Evolutionary conservation across 169 alveolate genomes (phyloP).

Genomic region (Plasmodium inui): DNA sequence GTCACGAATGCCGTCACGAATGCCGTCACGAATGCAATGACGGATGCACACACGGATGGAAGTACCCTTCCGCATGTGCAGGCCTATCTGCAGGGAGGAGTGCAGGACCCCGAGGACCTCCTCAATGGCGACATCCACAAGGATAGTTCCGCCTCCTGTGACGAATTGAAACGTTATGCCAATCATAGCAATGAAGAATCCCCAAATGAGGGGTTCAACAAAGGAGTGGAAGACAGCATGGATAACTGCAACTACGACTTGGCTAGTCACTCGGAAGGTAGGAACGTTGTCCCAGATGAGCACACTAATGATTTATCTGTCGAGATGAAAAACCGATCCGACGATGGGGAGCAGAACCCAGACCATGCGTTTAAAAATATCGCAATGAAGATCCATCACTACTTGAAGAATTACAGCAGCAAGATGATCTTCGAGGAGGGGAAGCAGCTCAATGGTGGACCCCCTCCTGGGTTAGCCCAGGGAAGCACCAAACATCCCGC

Average conservation of each 20-base stretch:
- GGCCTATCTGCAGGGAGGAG: background rate
- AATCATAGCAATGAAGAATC: background rate
- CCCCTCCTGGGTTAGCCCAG: background rate
- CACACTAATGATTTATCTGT: background rate
- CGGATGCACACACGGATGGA: too few relatives aligned
- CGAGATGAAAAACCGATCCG: background rate
- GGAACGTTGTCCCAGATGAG: background rate
- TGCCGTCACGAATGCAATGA: too few relatives aligned
- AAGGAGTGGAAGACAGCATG: background rate
- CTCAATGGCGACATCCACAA: background rate
- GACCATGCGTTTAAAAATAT: constrained; percentile 5
- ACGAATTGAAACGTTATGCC: background rate
- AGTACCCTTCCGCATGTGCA: background rate
- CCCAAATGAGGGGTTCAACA: background rate
- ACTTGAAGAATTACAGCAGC: constrained; percentile 10
- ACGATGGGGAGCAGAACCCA: background rate
- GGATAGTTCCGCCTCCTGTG: background rate
- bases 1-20: too few relatives aligned
- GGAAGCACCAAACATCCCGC: background rate
- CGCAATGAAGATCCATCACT: constrained; percentile 8
- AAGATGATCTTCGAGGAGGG: background rate
- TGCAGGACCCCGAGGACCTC: background rate
- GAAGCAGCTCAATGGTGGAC: background rate
- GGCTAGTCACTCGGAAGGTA: background rate
- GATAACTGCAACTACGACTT: background rate